Evolutionary conservation across 2,329 filamentous ascomycete species (phyloP).

Genomic region (Coniochaeta pulveracea): DNA sequence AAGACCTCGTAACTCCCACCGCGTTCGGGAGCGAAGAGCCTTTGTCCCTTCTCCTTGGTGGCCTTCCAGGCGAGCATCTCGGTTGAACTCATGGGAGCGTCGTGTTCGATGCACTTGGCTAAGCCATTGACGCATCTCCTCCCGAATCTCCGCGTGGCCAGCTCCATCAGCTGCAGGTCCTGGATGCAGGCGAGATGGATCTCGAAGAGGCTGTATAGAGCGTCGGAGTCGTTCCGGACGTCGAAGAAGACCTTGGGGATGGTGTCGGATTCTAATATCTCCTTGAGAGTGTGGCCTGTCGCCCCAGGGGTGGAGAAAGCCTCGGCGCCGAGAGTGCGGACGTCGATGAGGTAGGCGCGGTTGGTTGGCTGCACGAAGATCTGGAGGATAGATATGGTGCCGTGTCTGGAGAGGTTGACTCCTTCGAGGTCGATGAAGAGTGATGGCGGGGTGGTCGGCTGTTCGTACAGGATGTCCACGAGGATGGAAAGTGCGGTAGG

Average conservation of each 20-base stretch:
- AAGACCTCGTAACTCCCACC: conserved; percentile 41
- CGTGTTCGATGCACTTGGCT: conserved; percentile 18
- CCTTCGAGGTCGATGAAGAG: conserved; percentile 40
- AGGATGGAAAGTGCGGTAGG: background rate
- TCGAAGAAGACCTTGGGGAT: conserved; percentile 1
- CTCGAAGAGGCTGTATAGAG: conserved; percentile 31
- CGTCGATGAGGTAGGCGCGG: conserved; percentile 44
- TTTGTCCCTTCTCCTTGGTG: conserved; percentile 22
- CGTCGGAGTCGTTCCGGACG: conserved; percentile 35
- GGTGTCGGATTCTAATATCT: background rate
- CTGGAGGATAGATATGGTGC: conserved; percentile 7
- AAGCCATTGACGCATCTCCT: conserved; percentile 14
- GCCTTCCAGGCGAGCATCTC: conserved; percentile 14
- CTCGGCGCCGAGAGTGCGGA: conserved; percentile 26
- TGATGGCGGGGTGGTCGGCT: conserved; percentile 11
- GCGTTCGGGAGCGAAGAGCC: conserved; percentile 25
- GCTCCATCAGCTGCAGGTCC: conserved; percentile 47
- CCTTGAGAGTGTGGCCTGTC: background rate
- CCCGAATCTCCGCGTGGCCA: conserved; percentile 18
- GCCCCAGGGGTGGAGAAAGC: conserved; percentile 8
- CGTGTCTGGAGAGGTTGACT: conserved; percentile 14
- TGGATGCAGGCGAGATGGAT: conserved; percentile 31
- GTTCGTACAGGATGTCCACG: background rate
- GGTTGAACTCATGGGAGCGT: conserved; percentile 7
- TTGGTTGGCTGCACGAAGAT: conserved; percentile 32